These are phyloP conservation scores for Saturnispora ahearnii DNA, from an alignment of 805 yeast genomes.

Conservation along the genomic window DNA sequence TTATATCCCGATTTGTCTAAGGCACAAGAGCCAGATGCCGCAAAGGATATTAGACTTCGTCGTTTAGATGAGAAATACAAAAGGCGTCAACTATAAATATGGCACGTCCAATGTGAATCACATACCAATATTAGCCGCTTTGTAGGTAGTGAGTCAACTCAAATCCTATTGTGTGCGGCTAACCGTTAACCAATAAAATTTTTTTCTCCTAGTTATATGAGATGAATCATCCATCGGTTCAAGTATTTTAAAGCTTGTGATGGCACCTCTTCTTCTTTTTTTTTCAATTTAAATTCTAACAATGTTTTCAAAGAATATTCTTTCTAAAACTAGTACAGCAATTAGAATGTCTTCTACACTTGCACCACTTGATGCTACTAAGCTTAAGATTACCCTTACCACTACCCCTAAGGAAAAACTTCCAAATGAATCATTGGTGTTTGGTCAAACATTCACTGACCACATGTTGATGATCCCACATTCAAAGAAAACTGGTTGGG, in stretches of 20 bases:
- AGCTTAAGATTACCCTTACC: conserved; percentile 40
- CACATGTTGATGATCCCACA: conserved; percentile 88
- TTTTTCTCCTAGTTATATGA: not conserved
- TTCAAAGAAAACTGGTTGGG: conserved; percentile 77
- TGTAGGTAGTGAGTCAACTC: not conserved
- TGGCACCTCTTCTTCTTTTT: not conserved
- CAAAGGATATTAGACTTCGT: conserved; percentile 15
- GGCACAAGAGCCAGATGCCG: conserved; percentile 8
- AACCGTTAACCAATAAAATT: not conserved
- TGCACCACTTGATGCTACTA: conserved; percentile 43
- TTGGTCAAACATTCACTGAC: conserved; percentile 72
- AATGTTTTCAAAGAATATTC: not conserved
- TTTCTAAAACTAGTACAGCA: not conserved
- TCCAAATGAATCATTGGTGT: conserved; percentile 55
- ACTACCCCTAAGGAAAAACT: conserved; percentile 43
- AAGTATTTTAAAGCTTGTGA: not conserved
- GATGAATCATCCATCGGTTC: not conserved
- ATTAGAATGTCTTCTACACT: conserved; percentile 10
- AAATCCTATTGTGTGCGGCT: not conserved
- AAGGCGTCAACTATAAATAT: conserved; percentile 1
- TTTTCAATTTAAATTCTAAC: not conserved
- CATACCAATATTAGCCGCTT: conserved; percentile 2
- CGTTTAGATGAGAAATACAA: conserved; percentile 20
- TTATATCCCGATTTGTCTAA: conserved; percentile 11
- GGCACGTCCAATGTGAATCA: not conserved